Evolutionary conservation across 768 basidiomycete genomes (phyloP), one percentile per base, ranked within the genome.

Genomic region (Boletus speciosus): DNA sequence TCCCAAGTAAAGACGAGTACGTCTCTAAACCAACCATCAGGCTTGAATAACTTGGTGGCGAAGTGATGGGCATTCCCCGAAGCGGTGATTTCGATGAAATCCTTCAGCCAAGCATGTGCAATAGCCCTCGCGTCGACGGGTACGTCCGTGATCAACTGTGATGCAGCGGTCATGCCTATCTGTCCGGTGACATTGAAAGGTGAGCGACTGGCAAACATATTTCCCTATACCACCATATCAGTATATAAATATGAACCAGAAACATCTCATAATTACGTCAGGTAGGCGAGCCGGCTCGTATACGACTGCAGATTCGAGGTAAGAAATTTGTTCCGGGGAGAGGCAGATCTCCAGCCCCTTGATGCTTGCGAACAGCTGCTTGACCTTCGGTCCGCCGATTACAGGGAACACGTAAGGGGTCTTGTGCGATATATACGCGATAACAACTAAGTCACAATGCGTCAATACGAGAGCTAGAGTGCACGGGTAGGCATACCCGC

Each of bases 21-120:
- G 36, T 52, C 51, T 47, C 44, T 52, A 16, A 52, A 39, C 51
- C 51, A 52, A 32, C 51, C 44, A 39, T 47, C 51, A 4, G 35
- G 27, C 4, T 32, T 25, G 29, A 52, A 52, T 23, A 52, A 32
- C 21, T 48, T 52, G 19, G 44, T 37, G 7, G 51, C 51, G 19
- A 52, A 39, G 36, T 7, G n/a, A 4, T 48, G n/a, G 12, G 51
- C 44, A 12, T 47, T 25, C 29, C 51, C 51, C 21, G 36, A 47
- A 15, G 36, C 35, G 10, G 36, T 38, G 6, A 12, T 12, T 38
- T 52, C 44, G 6, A n/a, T 12, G 29, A 52, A 52, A 21, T 47
- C 37, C 43, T 39, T 38, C 10, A 47, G 44, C 51, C 51, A 52
- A 31, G 15, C 15, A 32, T 8, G 29, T 36, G 51, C 51, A 21